phyloP scores from a whole-genome alignment of 2,329 filamentous ascomycete genomes.

The Cryphonectria parasitica region DNA sequence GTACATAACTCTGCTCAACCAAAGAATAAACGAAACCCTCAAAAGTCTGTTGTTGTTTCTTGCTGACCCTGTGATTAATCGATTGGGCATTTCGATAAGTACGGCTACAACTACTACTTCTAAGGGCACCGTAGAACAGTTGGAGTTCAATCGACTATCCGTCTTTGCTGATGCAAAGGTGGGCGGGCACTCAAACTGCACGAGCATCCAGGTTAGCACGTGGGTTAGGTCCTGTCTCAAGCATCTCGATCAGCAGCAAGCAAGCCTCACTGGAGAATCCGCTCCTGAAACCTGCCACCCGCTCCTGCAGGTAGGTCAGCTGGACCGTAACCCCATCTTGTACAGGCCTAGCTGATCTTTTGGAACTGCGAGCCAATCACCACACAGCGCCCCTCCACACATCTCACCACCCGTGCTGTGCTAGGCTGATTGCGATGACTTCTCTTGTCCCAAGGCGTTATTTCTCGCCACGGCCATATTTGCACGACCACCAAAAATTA shows the following conservation, averaged over 20 bases:
- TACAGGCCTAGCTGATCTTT: background rate
- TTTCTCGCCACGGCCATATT: background rate
- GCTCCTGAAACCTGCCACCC: constrained; percentile 7
- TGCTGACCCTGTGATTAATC: background rate
- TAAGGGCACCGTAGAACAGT: background rate
- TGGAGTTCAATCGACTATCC: background rate
- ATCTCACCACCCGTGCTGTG: background rate
- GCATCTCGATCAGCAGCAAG: background rate
- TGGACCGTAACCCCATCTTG: background rate
- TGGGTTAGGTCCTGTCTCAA: background rate
- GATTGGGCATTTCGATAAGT: background rate
- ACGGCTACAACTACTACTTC: background rate
- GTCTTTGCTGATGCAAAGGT: background rate
- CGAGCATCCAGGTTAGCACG: background rate
- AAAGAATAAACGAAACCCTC: background rate
- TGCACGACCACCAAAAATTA: background rate
- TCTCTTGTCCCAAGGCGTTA: background rate
- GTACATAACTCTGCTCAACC: background rate
- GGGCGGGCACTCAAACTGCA: background rate
- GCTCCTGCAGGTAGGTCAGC: constrained; percentile 4
- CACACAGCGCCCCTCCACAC: background rate
- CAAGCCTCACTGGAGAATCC: background rate
- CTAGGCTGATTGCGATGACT: background rate
- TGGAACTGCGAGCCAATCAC: background rate
- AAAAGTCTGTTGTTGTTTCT: background rate